phyloP scores from a whole-genome alignment of 805 yeast species.

The Grigorovia yakushimaensis region DNA sequence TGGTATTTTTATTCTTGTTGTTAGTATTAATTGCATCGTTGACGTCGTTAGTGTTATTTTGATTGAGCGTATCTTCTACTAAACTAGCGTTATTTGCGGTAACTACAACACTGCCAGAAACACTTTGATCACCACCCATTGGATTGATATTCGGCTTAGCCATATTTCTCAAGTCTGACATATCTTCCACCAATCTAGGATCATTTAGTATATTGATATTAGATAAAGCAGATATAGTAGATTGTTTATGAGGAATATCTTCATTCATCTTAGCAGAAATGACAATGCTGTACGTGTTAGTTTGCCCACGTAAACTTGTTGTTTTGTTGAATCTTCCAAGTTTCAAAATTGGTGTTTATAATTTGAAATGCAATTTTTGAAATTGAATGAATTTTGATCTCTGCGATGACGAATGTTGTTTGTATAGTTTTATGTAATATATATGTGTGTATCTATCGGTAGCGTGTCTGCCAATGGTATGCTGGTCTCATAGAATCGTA shows the following conservation, averaged over 20 bases:
- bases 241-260: not conserved
- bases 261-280: slow-evolving; percentile 5
- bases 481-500: slow-evolving; percentile 19
- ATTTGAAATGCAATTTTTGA: not conserved
- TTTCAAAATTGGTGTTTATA: not conserved
- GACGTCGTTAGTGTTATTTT: not conserved
- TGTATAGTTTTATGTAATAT: not conserved
- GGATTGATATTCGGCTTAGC: slow-evolving; percentile 6
- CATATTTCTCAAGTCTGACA: slow-evolving; percentile 17
- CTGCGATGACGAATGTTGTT: not conserved
- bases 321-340: not conserved
- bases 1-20: not conserved
- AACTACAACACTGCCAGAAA: slow-evolving; percentile 24
- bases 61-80: not conserved
- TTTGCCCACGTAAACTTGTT: not conserved
- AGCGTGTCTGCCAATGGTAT: slow-evolving; percentile 25
- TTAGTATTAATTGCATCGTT: not conserved
- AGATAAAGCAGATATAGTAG: slow-evolving; percentile 7
- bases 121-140: slow-evolving; percentile 14
- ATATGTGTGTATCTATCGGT: slow-evolving; percentile 4
- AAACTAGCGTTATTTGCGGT: slow-evolving; percentile 10
- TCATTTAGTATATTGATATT: slow-evolving; percentile 17
- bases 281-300: not conserved
- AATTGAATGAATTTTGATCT: not conserved
- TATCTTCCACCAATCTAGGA: slow-evolving; percentile 25